phyloP scores from a whole-genome alignment of 1,139 yeast species.

The Komagataea norvegica region DNA sequence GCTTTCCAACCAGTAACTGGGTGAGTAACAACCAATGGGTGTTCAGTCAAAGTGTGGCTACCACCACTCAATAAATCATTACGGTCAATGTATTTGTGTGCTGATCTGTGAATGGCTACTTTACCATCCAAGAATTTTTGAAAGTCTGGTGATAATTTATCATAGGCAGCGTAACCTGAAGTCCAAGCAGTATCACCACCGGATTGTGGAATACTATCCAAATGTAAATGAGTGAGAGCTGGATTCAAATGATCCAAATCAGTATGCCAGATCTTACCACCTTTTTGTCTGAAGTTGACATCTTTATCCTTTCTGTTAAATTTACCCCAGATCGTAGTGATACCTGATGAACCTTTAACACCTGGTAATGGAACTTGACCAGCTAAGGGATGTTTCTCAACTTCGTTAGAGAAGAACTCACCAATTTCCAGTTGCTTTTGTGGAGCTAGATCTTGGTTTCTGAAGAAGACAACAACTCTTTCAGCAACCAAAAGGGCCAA shows the following conservation, averaged over 20 bases:
- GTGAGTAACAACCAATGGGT: conserved; percentile 46
- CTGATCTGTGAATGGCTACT: conserved; percentile 42
- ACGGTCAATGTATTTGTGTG: conserved; percentile 37
- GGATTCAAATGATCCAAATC: conserved; percentile 41
- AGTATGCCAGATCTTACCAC: conserved; percentile 37
- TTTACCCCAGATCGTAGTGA: conserved; percentile 53
- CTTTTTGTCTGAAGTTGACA: conserved; percentile 12
- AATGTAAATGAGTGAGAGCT: conserved; percentile 40
- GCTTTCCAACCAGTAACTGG: conserved; percentile 54
- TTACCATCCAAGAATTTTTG: conserved; percentile 47
- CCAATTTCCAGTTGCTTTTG: conserved; percentile 43
- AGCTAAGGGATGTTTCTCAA: conserved; percentile 47
- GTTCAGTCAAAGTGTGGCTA: conserved; percentile 35
- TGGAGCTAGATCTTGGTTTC: conserved; percentile 44
- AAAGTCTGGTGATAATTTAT: conserved; percentile 45
- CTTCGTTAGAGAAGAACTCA: conserved; percentile 39
- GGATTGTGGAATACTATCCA: conserved; percentile 38
- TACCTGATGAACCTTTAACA: conserved; percentile 34
- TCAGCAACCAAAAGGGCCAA: conserved; percentile 43
- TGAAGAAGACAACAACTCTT: conserved; percentile 45
- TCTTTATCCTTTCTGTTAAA: conserved; percentile 18
- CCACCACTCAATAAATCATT: conserved; percentile 42
- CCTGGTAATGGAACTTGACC: conserved; percentile 28
- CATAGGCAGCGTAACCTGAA: conserved; percentile 48
- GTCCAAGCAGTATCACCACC: conserved; percentile 52